phyloP scores from a whole-genome alignment of 2,329 filamentous ascomycete genomes.

The Exutisphaerella laricina region DNA sequence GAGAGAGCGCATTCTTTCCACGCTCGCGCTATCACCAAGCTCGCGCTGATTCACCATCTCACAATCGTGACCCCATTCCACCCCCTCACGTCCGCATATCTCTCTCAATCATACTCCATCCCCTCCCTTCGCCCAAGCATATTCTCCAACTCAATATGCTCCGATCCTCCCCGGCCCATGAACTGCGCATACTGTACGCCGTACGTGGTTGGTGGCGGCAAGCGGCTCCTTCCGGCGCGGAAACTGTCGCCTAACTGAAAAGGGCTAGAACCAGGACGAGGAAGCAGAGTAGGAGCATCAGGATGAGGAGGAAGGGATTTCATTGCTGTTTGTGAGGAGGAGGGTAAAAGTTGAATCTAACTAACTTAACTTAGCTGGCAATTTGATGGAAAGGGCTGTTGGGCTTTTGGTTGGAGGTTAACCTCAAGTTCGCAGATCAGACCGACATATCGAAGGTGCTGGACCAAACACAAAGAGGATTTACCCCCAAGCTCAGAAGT shows the following conservation, averaged over 20 bases:
- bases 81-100: no score
- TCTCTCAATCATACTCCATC: slow-evolving; percentile 3
- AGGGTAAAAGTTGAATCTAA: no score
- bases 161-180: slow-evolving; percentile 52
- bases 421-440: no score
- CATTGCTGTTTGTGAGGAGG: slow-evolving; percentile 15
- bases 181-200: slow-evolving; percentile 52
- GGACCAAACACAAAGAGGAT: no score
- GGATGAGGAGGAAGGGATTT: slow-evolving; percentile 18
- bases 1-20: neutral
- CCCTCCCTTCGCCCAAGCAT: slow-evolving; percentile 40
- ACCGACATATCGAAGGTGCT: no score
- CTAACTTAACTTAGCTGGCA: no score
- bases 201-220: slow-evolving; percentile 42
- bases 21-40: neutral
- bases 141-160: slow-evolving; percentile 59
- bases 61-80: no score
- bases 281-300: slow-evolving; percentile 23
- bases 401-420: no score
- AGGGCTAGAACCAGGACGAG: slow-evolving; percentile 36
- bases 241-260: slow-evolving; percentile 50
- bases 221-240: slow-evolving; percentile 36
- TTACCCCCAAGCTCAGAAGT: no score
- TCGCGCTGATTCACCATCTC: no score
- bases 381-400: no score